A percentile compares a stretch with the other conserved stretches of the same genome.
Evolutionary conservation across 805 yeast genomes (phyloP).

Genomic region (Lipomyces yamanashiensis): DNA sequence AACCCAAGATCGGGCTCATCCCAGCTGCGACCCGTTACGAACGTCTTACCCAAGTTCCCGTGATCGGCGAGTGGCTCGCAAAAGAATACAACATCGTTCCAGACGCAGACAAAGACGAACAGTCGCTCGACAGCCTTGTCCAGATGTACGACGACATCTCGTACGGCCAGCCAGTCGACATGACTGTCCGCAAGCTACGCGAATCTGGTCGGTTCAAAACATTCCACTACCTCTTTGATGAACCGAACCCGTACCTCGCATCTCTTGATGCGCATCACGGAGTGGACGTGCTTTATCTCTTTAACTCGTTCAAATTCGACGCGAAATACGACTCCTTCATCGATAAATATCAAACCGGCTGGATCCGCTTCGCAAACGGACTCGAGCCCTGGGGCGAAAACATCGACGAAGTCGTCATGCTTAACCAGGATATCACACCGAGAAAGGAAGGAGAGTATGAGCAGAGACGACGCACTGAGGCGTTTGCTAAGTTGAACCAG

Average conservation of each 20-base stretch:
- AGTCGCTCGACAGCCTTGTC: constrained; percentile 14
- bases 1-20: constrained; percentile 23
- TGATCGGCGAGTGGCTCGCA: constrained; percentile 20
- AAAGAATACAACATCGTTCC: constrained; percentile 22
- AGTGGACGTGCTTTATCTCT: constrained; percentile 45
- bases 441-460: constrained; percentile 31
- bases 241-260: constrained; percentile 41
- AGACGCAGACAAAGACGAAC: constrained; percentile 1
- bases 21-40: constrained; percentile 22
- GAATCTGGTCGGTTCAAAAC: constrained; percentile 31
- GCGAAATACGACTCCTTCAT: constrained; percentile 31
- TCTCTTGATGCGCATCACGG: constrained; percentile 44
- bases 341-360: constrained; percentile 38
- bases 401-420: constrained; percentile 21
- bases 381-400: constrained; percentile 41
- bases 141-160: constrained; percentile 34
- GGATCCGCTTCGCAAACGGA: constrained; percentile 41
- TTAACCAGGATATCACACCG: constrained; percentile 21
- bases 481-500: constrained; percentile 24
- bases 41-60: constrained; percentile 22
- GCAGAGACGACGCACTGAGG: constrained; percentile 17
- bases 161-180: constrained; percentile 32
- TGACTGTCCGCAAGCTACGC: constrained; percentile 33
- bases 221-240: constrained; percentile 43
- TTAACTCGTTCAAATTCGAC: constrained; percentile 40